These are phyloP conservation scores for Biscutella laevigata DNA, from an alignment of 441 rosid species.

Conservation along the genomic window DNA sequence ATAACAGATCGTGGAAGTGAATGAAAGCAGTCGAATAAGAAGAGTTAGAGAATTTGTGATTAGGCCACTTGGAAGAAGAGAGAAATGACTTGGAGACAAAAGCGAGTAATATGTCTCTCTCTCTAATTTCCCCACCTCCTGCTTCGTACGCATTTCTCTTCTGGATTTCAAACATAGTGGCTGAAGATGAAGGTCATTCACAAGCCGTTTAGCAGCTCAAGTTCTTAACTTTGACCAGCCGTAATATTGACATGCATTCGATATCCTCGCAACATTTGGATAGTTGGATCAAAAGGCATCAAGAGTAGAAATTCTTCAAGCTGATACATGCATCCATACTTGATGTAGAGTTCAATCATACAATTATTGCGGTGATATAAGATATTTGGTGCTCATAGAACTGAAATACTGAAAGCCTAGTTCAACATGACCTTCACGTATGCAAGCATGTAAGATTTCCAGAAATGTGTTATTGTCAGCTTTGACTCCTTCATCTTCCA, in stretches of 20 bases:
- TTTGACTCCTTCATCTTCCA: constrained; percentile 54
- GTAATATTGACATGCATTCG: constrained; percentile 38
- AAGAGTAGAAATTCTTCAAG: constrained; percentile 51
- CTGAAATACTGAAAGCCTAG: constrained; percentile 43
- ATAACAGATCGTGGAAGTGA: too few species aligned
- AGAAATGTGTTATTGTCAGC: constrained; percentile 62
- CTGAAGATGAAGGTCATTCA: constrained; percentile 13
- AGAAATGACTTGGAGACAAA: background rate
- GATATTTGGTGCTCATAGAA: constrained; percentile 42
- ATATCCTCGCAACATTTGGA: constrained; percentile 42
- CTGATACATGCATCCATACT: constrained; percentile 36
- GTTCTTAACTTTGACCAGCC: constrained; percentile 36
- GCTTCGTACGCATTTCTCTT: background rate
- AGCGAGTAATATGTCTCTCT: too few species aligned
- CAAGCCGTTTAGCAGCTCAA: constrained; percentile 49
- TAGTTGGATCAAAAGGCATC: constrained; percentile 63
- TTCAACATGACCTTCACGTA: constrained; percentile 38
- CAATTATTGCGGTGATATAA: constrained; percentile 53
- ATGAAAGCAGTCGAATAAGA: background rate
- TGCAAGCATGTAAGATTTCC: constrained; percentile 59
- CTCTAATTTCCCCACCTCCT: background rate
- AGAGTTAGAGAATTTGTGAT: background rate
- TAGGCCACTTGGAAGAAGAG: constrained; percentile 3
- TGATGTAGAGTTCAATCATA: constrained; percentile 53
- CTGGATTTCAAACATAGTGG: too few species aligned